A percentile compares a stretch with the other conserved stretches of the same genome.
Conservation (phyloP, 2,329 filamentous ascomycete species). For the Aspergillus sergii region DNA sequence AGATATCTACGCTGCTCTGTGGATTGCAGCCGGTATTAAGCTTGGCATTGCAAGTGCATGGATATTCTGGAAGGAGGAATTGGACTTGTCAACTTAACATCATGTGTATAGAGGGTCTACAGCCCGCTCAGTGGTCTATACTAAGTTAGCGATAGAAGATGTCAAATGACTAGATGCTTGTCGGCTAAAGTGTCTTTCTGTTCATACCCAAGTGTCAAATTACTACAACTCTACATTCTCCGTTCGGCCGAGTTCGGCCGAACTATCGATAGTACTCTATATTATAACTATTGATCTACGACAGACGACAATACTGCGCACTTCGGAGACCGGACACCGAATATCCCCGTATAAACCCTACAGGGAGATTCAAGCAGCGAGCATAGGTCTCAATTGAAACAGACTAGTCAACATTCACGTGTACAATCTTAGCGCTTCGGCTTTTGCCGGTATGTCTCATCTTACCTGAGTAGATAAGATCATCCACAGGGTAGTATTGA, state of each 20-base stretch:
- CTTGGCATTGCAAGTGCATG: conserved; percentile 22
- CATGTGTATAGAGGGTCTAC: neutral
- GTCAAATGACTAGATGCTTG: neutral
- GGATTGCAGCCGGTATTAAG: conserved; percentile 30
- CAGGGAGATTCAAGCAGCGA: neutral
- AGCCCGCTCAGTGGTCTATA: neutral
- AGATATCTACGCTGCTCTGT: conserved; percentile 26
- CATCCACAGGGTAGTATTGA: neutral
- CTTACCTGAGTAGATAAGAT: neutral
- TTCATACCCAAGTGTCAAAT: neutral
- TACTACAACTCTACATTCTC: neutral
- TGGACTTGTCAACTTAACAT: neutral
- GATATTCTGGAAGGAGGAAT: conserved; percentile 22
- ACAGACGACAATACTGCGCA: neutral
- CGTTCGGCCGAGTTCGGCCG: neutral
- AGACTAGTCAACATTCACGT: neutral
- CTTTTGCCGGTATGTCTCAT: neutral
- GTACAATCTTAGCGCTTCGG: neutral
- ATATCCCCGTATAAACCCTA: neutral
- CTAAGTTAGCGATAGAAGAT: neutral
- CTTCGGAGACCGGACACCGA: neutral
- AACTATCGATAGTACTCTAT: neutral
- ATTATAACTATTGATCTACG: neutral
- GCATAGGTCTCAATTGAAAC: neutral
- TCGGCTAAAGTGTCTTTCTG: neutral